Base-by-base conservation (phyloP, 257 asterid species). In the Fraxinus quadrangulata region DNA sequence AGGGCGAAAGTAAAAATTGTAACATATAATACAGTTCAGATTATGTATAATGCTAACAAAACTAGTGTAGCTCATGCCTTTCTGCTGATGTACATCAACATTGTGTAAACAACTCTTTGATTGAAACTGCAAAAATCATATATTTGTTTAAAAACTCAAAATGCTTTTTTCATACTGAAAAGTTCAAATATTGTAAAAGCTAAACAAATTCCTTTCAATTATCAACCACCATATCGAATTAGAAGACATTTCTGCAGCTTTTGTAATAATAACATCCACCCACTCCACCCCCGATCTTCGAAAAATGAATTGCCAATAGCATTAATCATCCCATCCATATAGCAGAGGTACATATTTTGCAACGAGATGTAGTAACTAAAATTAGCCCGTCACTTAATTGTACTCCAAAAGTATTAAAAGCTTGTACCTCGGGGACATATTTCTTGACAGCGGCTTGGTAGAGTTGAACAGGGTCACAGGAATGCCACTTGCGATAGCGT, bases 391-490 rank as follows among this genome's bases (percentile, higher is more conserved):
- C 23, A 31, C 16, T 30, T 63, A 61, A 78, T 17, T 66, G 42
- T 75, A 34, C 14, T 63, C 63, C 56, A 49, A 24, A 14, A 11
- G 51, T 7, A 17, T 47, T 5, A 16, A 70, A 74, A 28, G 10
- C 69, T 24, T 63, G 34, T 79, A 94, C 98, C 95, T 89, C 89
- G 42, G 99, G 99, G 0, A 95, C 99, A 77, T 63, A 80, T 84
- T 95, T 95, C 79, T 77, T 90, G 59, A 95, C 90, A 23, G 97
- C 94, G 30, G 98, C 98, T 19, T 83, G 86, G 86, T 91, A 95
- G 71, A 95, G 97, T 37, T 93, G 96, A 78, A 82, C 79, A 26
- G 99, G 99, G 86, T 95, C 98, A 80, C 99, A 95, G 2, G 98
- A 93, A 80, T 95, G 91, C 99, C 99, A 95, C 83, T 88, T 93